Conservation (phyloP, 129 eudicot species). For the Saussurea involucrata region DNA sequence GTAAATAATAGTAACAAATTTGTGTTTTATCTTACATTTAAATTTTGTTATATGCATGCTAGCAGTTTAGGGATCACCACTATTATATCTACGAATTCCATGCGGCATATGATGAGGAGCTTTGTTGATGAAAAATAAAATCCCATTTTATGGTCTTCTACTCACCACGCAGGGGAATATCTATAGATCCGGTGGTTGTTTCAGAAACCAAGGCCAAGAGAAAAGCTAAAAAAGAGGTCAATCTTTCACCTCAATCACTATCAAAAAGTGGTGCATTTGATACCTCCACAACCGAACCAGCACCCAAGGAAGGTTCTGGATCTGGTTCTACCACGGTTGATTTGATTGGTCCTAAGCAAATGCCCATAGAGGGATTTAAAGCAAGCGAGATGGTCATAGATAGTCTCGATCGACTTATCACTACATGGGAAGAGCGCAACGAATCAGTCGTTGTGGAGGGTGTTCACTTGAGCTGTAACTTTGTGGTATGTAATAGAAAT, state of each 20-base stretch:
- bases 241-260: conserved; percentile 14
- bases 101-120: conserved; percentile 82
- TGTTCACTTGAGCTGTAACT: conserved; percentile 71
- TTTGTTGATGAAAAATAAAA: conserved; percentile 72
- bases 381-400: conserved; percentile 91
- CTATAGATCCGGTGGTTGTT: conserved; percentile 74
- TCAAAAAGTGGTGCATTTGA: conserved; percentile 30
- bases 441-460: conserved; percentile 75
- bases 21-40: neutral
- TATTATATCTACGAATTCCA: conserved; percentile 68
- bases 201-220: conserved; percentile 61
- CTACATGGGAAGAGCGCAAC: conserved; percentile 75
- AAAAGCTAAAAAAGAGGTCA: conserved; percentile 50
- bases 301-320: conserved; percentile 16
- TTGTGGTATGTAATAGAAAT: conserved; percentile 42
- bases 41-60: neutral
- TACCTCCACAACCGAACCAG: conserved; percentile 11
- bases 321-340: conserved; percentile 29
- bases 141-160: conserved; percentile 76
- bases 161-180: conserved; percentile 76
- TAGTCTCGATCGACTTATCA: conserved; percentile 70
- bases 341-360: conserved; percentile 53
- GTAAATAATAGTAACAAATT: neutral
- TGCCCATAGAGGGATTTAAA: conserved; percentile 74
- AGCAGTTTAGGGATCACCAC: conserved; percentile 82